These are phyloP conservation scores for Lippia alba DNA, from an alignment of 305 asterid genomes.

Conservation along the genomic window DNA sequence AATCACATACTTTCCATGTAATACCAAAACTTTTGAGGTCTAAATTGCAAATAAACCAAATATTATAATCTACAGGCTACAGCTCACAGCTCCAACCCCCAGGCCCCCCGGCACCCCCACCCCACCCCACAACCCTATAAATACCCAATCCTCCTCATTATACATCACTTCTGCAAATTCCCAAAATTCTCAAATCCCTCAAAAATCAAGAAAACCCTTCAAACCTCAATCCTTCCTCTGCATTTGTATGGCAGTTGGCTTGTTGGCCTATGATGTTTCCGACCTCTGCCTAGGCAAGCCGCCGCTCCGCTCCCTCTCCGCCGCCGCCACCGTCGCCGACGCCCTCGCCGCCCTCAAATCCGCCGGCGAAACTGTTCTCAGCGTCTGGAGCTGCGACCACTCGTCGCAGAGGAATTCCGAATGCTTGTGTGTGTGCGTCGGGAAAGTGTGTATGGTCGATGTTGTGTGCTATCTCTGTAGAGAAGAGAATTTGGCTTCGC, in stretches of 20 bases:
- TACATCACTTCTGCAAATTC: neutral
- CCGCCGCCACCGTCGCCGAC: constrained; percentile 63
- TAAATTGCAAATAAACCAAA: neutral
- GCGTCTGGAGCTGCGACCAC: constrained; percentile 86
- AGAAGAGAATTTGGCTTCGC: constrained; percentile 61
- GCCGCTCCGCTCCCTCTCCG: constrained; percentile 69
- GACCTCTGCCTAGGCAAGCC: constrained; percentile 97
- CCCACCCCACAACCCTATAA: neutral
- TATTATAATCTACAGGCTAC: neutral
- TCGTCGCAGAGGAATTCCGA: constrained; percentile 26
- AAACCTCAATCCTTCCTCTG: neutral
- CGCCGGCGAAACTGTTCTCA: constrained; percentile 51
- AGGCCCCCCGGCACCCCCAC: neutral
- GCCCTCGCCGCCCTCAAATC: constrained; percentile 69
- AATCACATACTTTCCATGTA: neutral
- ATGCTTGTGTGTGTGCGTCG: constrained; percentile 62
- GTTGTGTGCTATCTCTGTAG: constrained; percentile 66
- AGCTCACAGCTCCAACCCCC: neutral
- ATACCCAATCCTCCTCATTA: neutral
- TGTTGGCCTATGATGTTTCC: constrained; percentile 66
- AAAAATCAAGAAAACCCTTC: neutral
- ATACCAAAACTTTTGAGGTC: neutral
- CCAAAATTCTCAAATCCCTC: neutral
- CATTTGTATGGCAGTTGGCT: constrained; percentile 67
- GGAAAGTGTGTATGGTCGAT: constrained; percentile 84